A percentile compares a stretch with the other conserved stretches of the same genome.
Evolutionary conservation across 176 grass and related monocot species (phyloP).

Genomic region (Metroxylon sagu): DNA sequence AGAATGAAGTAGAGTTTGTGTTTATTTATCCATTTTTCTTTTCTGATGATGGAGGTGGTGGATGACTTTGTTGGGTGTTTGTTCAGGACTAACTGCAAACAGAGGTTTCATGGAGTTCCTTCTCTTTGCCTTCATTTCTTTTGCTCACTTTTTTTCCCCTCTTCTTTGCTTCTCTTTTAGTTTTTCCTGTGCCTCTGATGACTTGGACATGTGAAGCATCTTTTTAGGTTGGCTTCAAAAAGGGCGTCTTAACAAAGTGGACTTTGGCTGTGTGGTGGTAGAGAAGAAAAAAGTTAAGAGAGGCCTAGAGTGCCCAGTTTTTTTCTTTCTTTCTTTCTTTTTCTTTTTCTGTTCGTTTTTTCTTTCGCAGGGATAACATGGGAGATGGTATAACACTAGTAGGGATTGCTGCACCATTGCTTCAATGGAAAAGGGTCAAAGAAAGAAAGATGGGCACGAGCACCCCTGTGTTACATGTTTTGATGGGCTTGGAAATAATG

Average conservation of each 20-base stretch:
- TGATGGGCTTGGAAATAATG: neutral
- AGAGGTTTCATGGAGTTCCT: neutral
- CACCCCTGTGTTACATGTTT: neutral
- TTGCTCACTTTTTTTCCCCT: neutral
- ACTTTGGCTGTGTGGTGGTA: slow-evolving; percentile 1
- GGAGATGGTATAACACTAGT: neutral
- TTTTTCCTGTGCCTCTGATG: neutral
- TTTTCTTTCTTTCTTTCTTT: neutral
- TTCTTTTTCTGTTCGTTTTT: slow-evolving; percentile 7
- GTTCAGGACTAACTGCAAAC: slow-evolving; percentile 1
- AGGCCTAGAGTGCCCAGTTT: too few species aligned
- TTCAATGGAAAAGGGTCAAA: neutral
- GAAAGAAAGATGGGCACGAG: neutral
- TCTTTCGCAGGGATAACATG: neutral
- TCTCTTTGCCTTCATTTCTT: neutral
- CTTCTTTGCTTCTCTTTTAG: neutral
- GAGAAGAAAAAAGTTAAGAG: too few species aligned
- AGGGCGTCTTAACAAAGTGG: neutral
- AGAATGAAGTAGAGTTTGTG: too few species aligned
- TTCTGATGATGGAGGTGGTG: slow-evolving; percentile 1
- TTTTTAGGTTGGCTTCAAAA: slow-evolving; percentile 7
- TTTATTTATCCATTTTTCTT: neutral
- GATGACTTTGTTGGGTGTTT: neutral
- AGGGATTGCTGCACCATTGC: neutral
- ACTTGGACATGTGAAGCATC: slow-evolving; percentile 5